Evolutionary conservation across 1,284 basidiomycete species (phyloP), one percentile per base, ranked within the genome.

Genomic region (Fistulinella staudtii): DNA sequence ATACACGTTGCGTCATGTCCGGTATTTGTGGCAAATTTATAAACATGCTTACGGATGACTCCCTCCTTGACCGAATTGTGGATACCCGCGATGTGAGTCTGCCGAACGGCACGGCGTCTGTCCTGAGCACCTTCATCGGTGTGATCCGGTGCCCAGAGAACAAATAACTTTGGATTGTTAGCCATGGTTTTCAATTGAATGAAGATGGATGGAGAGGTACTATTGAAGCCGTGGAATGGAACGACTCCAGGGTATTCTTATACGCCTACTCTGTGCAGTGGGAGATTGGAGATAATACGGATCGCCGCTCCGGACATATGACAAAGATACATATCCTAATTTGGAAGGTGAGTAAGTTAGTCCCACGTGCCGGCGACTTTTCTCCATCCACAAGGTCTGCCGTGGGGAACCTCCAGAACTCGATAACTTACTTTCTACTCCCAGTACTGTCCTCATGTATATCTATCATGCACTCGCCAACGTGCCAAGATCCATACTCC

Each of bases 121-220:
- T 69, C 66, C 18, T 70, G 64, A 4, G 71, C 71, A 13, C 70
- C 76, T 41, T 69, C 66, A 18, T 74, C 72, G 3, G 69, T 67
- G 42, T 66, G 70, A 50, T 79, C 77, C 4, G 77, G 77, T 3
- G 76, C 76, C 56, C 76, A 80, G 28, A 79, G 68, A 28, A 79
- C 58, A 49, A 77, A 80, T 34, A 53, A 33, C 6, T 30, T 14
- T 40, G 43, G 43, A 7, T 39, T 39, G 2, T 47, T 45, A 22
- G 60, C 28, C 52, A 60, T 61, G 40, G 37, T 31, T 41, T 17
- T 18, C 17, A 36, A 34, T 23, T 13, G 38, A 21, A 15, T 17
- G 7, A 9, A 8, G 6, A 20, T 10, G 31, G 28, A 22, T 5
- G 15, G 18, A 8, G 8, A 30, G 20, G 15, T 1, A n/a, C 11